phyloP scores from a whole-genome alignment of 371 early-diverging fungal genomes.

The Conidiobolus incongruus region DNA sequence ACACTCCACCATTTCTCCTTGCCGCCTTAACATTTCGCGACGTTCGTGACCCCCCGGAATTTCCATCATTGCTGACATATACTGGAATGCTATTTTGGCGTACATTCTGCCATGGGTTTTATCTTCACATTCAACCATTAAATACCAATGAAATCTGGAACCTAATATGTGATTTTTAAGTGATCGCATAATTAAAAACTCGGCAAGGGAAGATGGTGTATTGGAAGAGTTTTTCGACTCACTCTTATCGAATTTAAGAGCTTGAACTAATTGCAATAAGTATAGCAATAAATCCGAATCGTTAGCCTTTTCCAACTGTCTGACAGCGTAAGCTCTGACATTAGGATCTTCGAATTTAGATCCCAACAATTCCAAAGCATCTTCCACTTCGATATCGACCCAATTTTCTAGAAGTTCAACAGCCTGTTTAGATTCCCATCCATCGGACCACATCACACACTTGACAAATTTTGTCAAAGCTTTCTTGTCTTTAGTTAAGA shows the following conservation, averaged over 20 bases:
- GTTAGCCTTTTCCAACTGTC: conserved; percentile 66
- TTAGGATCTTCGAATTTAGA: conserved; percentile 56
- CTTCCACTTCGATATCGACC: conserved; percentile 82
- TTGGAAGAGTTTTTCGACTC: conserved; percentile 11
- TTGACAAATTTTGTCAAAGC: conserved; percentile 88
- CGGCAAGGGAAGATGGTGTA: conserved; percentile 50
- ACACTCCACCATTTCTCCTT: conserved; percentile 57
- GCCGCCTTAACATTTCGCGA: conserved; percentile 48
- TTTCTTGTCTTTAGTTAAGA: conserved; percentile 69
- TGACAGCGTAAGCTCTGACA: conserved; percentile 75
- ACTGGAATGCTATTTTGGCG: conserved; percentile 61
- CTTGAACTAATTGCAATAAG: conserved; percentile 89
- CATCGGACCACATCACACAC: conserved; percentile 87
- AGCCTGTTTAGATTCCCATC: conserved; percentile 75
- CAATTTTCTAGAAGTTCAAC: conserved; percentile 63
- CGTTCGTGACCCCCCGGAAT: conserved; percentile 34
- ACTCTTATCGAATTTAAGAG: conserved; percentile 75
- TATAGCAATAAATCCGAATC: conserved; percentile 81
- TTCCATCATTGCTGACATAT: conserved; percentile 43
- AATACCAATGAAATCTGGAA: conserved; percentile 79
- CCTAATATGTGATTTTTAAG: conserved; percentile 59
- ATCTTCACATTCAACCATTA: conserved; percentile 72
- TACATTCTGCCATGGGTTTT: conserved; percentile 51
- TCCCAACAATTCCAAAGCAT: conserved; percentile 82
- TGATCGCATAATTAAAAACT: conserved; percentile 69